Conservation (phyloP, 2,329 filamentous ascomycete genomes). For the Claviceps cyperi region DNA sequence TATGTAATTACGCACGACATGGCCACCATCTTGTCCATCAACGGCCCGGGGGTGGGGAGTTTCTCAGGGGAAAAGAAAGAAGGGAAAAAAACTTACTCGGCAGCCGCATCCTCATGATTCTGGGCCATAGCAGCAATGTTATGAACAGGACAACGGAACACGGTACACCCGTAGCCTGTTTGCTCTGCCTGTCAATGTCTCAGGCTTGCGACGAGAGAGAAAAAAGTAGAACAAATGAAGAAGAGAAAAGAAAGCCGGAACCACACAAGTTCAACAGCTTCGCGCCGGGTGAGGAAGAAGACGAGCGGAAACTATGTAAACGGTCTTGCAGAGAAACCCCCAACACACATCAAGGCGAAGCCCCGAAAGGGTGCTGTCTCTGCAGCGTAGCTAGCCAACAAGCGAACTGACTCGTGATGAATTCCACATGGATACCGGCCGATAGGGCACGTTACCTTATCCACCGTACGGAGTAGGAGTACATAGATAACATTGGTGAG, state of each 20-base stretch:
- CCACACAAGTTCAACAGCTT: no score
- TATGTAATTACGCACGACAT: background rate
- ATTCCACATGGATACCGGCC: no score
- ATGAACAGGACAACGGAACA: background rate
- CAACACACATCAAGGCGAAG: no score
- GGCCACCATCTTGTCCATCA: no score
- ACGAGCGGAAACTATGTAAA: background rate
- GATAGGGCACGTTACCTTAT: no score
- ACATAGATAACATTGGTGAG: no score
- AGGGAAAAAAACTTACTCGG: slow-evolving; percentile 15
- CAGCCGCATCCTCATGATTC: slow-evolving; percentile 19
- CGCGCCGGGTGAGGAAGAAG: background rate
- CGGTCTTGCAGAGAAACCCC: no score
- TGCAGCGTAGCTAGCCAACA: no score
- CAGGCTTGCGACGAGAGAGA: background rate
- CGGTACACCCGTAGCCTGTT: background rate
- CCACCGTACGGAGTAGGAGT: no score
- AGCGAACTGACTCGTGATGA: no score
- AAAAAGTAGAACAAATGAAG: background rate
- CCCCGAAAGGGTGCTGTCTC: no score
- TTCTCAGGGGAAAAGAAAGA: background rate
- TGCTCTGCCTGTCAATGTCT: background rate
- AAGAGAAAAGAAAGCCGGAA: background rate
- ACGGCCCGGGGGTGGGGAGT: no score
- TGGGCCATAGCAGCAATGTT: slow-evolving; percentile 14